phyloP scores from a whole-genome alignment of 257 asterid genomes.

The Salvia miltiorrhiza region DNA sequence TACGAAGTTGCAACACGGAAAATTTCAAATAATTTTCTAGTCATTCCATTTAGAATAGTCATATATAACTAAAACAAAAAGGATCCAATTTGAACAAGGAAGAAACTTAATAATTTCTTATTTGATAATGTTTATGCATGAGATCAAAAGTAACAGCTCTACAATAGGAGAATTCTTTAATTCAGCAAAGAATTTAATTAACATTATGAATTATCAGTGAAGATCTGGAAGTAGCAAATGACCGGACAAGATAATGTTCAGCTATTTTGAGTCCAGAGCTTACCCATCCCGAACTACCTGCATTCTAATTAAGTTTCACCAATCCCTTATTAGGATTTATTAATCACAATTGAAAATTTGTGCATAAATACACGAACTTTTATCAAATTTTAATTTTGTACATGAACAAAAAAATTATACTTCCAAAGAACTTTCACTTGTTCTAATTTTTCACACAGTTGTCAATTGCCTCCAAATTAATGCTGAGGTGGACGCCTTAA shows the following conservation, averaged over 20 bases:
- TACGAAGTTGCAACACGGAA: not conserved
- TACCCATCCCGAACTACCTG: not conserved
- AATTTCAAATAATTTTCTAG: not conserved
- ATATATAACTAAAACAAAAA: not conserved
- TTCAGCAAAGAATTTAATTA: not conserved
- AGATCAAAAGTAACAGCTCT: not conserved
- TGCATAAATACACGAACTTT: no score
- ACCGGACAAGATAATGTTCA: not conserved
- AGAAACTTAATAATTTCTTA: constrained; percentile 6
- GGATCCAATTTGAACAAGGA: not conserved
- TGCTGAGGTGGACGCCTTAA: no score
- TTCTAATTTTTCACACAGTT: no score
- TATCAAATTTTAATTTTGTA: no score
- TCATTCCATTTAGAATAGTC: not conserved
- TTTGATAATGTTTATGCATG: not conserved
- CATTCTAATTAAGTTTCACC: no score
- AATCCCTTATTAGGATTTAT: no score
- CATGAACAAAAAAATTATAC: no score
- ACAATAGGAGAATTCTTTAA: not conserved
- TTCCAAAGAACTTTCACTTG: no score
- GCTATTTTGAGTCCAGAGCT: not conserved
- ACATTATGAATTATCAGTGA: not conserved
- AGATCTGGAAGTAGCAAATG: not conserved
- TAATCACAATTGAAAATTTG: no score
- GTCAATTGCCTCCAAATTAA: no score